Percentiles rank a stretch among this genome's conserved stretches.
Evolutionary conservation across 805 yeast genomes (phyloP).

Genomic region (Wickerhamomyces mucosus): DNA sequence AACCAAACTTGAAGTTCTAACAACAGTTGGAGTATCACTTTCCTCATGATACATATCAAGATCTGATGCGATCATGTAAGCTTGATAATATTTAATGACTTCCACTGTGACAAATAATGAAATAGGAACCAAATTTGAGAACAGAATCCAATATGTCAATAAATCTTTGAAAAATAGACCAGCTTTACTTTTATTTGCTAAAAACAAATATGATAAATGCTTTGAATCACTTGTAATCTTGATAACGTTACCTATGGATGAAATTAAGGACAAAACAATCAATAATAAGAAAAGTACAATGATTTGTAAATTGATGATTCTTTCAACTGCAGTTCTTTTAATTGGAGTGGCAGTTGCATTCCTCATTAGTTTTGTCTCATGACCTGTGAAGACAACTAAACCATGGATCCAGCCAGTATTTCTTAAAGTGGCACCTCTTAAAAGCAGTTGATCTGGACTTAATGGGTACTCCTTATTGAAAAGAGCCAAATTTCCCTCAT

Average conservation of each 20-base stretch:
- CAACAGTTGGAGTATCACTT: conserved; percentile 90
- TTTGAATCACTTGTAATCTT: conserved; percentile 45
- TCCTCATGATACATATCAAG: conserved; percentile 84
- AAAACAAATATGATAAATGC: conserved; percentile 51
- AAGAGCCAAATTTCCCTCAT: conserved; percentile 71
- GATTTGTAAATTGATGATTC: conserved; percentile 88
- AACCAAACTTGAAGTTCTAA: conserved; percentile 88
- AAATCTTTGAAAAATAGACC: conserved; percentile 77
- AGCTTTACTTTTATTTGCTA: conserved; percentile 59
- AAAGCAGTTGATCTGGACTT: conserved; percentile 81
- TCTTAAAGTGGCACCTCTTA: conserved; percentile 92
- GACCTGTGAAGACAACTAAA: conserved; percentile 91
- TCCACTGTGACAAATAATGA: conserved; percentile 95
- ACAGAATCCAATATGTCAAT: conserved; percentile 91
- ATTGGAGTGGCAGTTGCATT: conserved; percentile 99
- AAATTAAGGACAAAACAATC: conserved; percentile 64
- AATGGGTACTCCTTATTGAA: conserved; percentile 57
- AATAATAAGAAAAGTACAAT: conserved; percentile 78
- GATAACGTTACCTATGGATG: conserved; percentile 82
- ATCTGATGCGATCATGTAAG: conserved; percentile 87
- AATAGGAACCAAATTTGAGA: conserved; percentile 95
- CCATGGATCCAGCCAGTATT: conserved; percentile 96
- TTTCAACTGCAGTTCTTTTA: conserved; percentile 92
- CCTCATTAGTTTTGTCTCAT: conserved; percentile 95
- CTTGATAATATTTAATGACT: conserved; percentile 91